Percentiles rank a stretch among this genome's conserved stretches.
phyloP scores from a whole-genome alignment of 306 rosid genomes.

The Rosa chinensis region DNA sequence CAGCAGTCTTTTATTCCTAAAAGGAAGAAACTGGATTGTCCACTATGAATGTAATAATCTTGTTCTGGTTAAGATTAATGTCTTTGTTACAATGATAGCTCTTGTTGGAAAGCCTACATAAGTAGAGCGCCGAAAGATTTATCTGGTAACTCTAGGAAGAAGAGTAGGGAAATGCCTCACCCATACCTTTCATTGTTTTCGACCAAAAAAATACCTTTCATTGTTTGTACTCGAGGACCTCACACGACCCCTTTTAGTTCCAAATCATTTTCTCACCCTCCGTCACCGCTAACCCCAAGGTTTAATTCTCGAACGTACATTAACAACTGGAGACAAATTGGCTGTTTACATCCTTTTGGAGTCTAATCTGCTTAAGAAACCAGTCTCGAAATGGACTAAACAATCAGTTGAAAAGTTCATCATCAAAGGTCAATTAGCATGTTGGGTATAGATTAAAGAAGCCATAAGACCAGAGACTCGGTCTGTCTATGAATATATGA shows the following conservation, averaged over 20 bases:
- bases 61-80: background rate
- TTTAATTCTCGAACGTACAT: background rate
- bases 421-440: slow-evolving; percentile 8
- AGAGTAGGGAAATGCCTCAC: no score
- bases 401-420: background rate
- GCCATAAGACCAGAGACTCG: background rate
- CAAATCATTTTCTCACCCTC: background rate
- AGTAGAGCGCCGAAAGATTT: no score
- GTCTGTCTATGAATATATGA: background rate
- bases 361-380: background rate
- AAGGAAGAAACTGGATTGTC: background rate
- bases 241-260: background rate
- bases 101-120: no score
- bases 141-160: no score
- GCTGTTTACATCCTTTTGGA: background rate
- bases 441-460: background rate
- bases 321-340: background rate
- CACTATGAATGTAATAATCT: background rate
- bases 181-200: no score
- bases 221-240: no score
- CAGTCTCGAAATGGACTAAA: background rate
- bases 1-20: background rate
- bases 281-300: background rate
- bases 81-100: no score
- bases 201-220: no score